Conservation (phyloP, 1,139 yeast genomes). For the Kurtzmaniella quercitrusa region DNA sequence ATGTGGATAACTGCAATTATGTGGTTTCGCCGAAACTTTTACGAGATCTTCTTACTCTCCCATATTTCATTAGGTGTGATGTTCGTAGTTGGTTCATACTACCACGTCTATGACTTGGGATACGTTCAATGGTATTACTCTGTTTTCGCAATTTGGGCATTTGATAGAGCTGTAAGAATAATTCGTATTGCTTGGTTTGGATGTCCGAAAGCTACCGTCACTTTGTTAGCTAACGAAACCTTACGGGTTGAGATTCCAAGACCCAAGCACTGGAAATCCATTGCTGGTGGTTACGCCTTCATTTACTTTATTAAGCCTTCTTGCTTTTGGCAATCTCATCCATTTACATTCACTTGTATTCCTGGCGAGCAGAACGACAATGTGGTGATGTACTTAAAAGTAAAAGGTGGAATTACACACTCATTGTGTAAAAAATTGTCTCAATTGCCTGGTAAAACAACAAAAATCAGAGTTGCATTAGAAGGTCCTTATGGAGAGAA, state of each 20-base stretch:
- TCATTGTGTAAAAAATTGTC: conserved; percentile 25
- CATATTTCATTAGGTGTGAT: conserved; percentile 40
- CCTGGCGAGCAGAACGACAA: conserved; percentile 20
- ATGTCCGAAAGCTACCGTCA: conserved; percentile 29
- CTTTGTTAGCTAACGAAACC: conserved; percentile 34
- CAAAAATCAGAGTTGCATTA: conserved; percentile 30
- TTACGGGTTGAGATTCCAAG: conserved; percentile 36
- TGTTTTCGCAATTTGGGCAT: conserved; percentile 37
- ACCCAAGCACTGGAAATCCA: conserved; percentile 36
- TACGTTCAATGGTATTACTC: conserved; percentile 37
- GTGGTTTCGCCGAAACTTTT: conserved; percentile 34
- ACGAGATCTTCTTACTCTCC: conserved; percentile 37
- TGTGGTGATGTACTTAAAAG: conserved; percentile 32
- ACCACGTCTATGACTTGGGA: conserved; percentile 38
- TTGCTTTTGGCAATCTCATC: conserved; percentile 71
- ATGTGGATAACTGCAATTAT: conserved; percentile 5
- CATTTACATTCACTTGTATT: conserved; percentile 44
- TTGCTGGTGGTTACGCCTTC: conserved; percentile 47
- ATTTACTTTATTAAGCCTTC: conserved; percentile 49
- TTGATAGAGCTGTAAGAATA: conserved; percentile 38
- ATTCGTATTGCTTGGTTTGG: conserved; percentile 33
- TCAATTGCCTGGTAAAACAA: conserved; percentile 19
- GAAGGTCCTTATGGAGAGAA: conserved; percentile 48
- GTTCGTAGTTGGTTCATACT: conserved; percentile 41
- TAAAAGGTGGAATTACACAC: conserved; percentile 36